Conservation (phyloP, 345 rosid genomes). For the Syzygium aqueum region DNA sequence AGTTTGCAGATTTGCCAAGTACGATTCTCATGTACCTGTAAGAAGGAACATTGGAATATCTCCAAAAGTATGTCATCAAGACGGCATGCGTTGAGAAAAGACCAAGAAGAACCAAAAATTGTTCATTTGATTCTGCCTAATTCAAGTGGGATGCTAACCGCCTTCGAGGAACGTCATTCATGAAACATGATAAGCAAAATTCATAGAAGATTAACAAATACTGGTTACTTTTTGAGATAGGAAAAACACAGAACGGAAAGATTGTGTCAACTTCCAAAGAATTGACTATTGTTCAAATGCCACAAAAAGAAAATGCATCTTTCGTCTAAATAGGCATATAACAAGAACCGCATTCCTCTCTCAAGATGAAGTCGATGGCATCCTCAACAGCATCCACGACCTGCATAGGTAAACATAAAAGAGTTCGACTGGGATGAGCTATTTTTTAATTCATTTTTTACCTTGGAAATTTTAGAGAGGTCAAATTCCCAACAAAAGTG, state of each 20-base stretch:
- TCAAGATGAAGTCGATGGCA: slow-evolving; percentile 63
- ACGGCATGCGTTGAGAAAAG: not conserved
- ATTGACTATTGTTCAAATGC: not conserved
- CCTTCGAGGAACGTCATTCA: not conserved
- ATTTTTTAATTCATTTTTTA: not conserved
- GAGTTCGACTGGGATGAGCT: not conserved
- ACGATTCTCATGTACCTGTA: not conserved
- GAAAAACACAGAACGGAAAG: not conserved
- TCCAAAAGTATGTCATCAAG: not conserved
- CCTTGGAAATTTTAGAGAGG: not conserved
- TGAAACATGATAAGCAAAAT: not conserved
- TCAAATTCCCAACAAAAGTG: not conserved
- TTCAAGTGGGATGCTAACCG: not conserved
- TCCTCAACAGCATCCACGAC: slow-evolving; percentile 78
- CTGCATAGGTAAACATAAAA: slow-evolving; percentile 22
- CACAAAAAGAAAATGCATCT: not conserved
- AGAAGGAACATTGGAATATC: not conserved
- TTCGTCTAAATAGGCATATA: too few relatives aligned
- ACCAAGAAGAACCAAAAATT: not conserved
- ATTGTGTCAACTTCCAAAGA: not conserved
- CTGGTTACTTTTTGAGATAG: too few relatives aligned
- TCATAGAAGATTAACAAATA: not conserved
- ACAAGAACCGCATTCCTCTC: slow-evolving; percentile 23
- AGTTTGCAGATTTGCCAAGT: too few relatives aligned
- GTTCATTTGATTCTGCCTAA: not conserved